Base-by-base conservation (phyloP, 805 yeast genomes). In the Torulaspora indica region DNA sequence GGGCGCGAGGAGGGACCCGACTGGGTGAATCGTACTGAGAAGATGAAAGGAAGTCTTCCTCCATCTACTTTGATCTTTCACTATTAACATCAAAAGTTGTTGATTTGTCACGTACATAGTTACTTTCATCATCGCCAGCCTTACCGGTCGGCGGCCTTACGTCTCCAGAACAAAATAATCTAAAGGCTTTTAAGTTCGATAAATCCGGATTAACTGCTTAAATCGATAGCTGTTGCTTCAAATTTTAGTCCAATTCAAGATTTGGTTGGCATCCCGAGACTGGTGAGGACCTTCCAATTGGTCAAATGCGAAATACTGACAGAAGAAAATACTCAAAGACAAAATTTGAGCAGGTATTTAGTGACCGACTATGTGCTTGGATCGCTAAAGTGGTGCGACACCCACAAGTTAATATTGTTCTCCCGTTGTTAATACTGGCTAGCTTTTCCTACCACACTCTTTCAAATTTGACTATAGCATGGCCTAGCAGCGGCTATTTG, bases 371-470 rank as follows among this genome's bases (percentile, higher is more conserved):
- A 10, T 36, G 38, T 34, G n/a, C 3, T 35, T 46, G 45, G 46
- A 30, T 43, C 28, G 28, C 36, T 3, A 38, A 33, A 13, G 42
- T 43, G 9, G 33, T 46, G 3, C 40, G 27, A 32, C 46, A 42
- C 34, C 50, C 50, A 7, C 32, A 41, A 13, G 22, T 46, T n/a
- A 46, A 37, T 24, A 78, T 78, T 22, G 63, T 78, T 8, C 64
- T 74, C 67, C 81, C 82, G 1, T 64, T 73, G 3, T 56, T 78
- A 2, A 44, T 75, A 2, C 68, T 72, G 7, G 72, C 78, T 45
- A 58, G 74, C 4, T 46, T 78, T 17, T 67, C 79, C 8, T 78
- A 76, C 51, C 79, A 81, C 2, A 57, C 78, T 0, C 52, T 77
- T 9, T 40, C 42, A 25, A 33, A 23, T 20, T 36, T 39, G 10